Percentiles rank a stretch among this genome's conserved stretches.
Evolutionary conservation across 257 asterid species (phyloP).

Genomic region (Solanum neorickii): DNA sequence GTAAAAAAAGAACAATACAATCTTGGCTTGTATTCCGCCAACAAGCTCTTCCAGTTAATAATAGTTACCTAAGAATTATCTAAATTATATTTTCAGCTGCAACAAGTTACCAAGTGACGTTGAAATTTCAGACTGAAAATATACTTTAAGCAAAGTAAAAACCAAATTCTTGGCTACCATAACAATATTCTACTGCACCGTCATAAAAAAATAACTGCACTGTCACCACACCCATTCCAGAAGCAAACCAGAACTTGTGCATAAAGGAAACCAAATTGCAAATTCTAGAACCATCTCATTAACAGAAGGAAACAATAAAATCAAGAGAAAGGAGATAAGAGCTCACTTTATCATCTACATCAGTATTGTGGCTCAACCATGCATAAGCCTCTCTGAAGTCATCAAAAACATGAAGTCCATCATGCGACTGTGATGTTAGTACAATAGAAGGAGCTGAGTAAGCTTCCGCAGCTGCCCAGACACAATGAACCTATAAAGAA

Average conservation of each 20-base stretch:
- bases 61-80: neutral
- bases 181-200: neutral
- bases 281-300: neutral
- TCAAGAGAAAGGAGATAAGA: neutral
- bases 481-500: slow-evolving; percentile 76
- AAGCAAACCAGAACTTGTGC: neutral
- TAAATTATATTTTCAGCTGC: neutral
- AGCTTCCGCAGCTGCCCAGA: slow-evolving; percentile 99
- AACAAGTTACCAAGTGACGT: neutral
- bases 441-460: slow-evolving; percentile 99
- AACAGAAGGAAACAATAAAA: neutral
- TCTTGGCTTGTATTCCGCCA: neutral
- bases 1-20: neutral
- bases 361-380: slow-evolving; percentile 97
- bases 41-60: neutral
- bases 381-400: slow-evolving; percentile 99
- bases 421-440: slow-evolving; percentile 67
- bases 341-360: slow-evolving; percentile 91
- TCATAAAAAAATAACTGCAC: neutral
- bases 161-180: neutral
- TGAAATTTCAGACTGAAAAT: neutral
- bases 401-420: slow-evolving; percentile 96
- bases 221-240: neutral
- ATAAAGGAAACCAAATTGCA: neutral
- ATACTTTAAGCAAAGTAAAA: neutral